A percentile compares a stretch with the other conserved stretches of the same genome.
Conservation (phyloP, 2,329 filamentous ascomycete species). For the Talaromyces islandicus region DNA sequence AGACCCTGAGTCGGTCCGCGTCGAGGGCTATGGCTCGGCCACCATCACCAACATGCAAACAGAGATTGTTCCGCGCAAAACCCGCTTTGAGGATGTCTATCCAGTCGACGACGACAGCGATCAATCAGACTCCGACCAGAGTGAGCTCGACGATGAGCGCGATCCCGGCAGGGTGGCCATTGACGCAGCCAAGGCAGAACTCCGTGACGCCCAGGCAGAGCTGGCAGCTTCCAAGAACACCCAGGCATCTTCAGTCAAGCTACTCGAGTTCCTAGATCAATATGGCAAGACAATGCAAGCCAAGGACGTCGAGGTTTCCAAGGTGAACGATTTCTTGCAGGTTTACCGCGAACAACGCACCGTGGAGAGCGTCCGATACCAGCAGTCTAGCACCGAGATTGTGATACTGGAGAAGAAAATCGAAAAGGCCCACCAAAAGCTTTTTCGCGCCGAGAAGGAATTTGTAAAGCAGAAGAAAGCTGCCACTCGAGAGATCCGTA, state of each 20-base stretch:
- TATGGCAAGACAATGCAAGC: constrained; percentile 27
- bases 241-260: constrained; percentile 16
- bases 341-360: constrained; percentile 27
- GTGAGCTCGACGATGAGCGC: constrained; percentile 3
- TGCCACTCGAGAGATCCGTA: constrained; percentile 12
- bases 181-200: constrained; percentile 19
- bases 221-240: constrained; percentile 25
- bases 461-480: constrained; percentile 18
- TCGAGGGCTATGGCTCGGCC: constrained; percentile 54
- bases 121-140: constrained; percentile 18
- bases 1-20: constrained; percentile 53
- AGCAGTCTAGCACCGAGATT: constrained; percentile 19
- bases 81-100: constrained; percentile 51
- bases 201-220: constrained; percentile 25
- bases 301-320: constrained; percentile 22
- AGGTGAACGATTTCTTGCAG: constrained; percentile 28
- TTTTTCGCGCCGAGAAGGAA: constrained; percentile 1
- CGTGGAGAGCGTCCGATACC: constrained; percentile 19
- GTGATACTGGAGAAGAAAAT: constrained; percentile 21
- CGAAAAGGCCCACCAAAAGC: constrained; percentile 5
- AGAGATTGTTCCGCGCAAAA: constrained; percentile 51
- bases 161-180: constrained; percentile 9
- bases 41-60: constrained; percentile 59
- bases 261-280: constrained; percentile 26
- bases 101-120: constrained; percentile 37